Percentiles rank a stretch among this genome's conserved stretches.
Evolutionary conservation across 495 filamentous ascomycete species (phyloP).

Genomic region (Pyrenula aspistea): DNA sequence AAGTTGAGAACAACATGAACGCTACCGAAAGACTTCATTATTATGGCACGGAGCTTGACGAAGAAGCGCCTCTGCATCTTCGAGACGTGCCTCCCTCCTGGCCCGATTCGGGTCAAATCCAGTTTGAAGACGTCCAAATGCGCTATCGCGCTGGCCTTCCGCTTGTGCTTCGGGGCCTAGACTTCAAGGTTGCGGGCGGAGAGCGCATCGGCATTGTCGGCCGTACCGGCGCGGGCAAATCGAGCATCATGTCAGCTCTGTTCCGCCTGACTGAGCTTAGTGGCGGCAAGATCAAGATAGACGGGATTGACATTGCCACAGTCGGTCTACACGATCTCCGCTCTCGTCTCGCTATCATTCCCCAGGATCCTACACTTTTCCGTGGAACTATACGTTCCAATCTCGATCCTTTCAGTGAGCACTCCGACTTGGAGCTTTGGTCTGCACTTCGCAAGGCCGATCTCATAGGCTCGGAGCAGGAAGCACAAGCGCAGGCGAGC

Average conservation of each 20-base stretch:
- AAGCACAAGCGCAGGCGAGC: conserved; percentile 7
- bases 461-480: conserved; percentile 44
- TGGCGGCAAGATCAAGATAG: conserved; percentile 75
- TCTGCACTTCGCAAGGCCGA: conserved; percentile 71
- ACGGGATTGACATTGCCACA: conserved; percentile 77
- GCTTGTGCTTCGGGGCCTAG: conserved; percentile 68
- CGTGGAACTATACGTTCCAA: conserved; percentile 82
- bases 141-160: conserved; percentile 76
- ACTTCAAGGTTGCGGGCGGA: conserved; percentile 66
- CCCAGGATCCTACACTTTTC: conserved; percentile 93
- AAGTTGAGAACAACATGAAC: conserved; percentile 97
- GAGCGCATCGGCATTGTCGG: conserved; percentile 92
- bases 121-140: conserved; percentile 80
- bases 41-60: conserved; percentile 77
- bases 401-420: conserved; percentile 83
- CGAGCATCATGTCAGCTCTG: conserved; percentile 82
- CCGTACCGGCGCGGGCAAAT: conserved; percentile 89
- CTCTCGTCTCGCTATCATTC: conserved; percentile 85
- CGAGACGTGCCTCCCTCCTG: conserved; percentile 53
- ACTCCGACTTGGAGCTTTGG: conserved; percentile 82
- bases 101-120: conserved; percentile 77
- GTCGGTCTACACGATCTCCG: conserved; percentile 80
- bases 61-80: conserved; percentile 73
- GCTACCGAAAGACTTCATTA: conserved; percentile 87
- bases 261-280: conserved; percentile 85